Evolutionary conservation across 257 asterid genomes (phyloP).

Genomic region (Ligustrum vulgare): DNA sequence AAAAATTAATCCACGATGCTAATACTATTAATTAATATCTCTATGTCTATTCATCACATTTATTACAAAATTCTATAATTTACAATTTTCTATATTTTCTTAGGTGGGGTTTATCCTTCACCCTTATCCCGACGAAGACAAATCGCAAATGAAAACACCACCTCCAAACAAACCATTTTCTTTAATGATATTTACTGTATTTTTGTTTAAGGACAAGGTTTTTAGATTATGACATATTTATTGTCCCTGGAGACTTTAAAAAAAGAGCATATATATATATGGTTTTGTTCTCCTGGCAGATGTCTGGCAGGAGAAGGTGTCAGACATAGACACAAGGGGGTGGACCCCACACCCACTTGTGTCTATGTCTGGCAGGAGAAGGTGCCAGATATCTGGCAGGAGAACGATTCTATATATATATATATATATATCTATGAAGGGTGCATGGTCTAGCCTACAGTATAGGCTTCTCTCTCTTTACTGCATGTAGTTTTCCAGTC

Average conservation of each 20-base stretch:
- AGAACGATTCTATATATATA: too few species aligned
- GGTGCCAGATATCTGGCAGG: too few species aligned
- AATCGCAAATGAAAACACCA: neutral
- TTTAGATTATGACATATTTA: slow-evolving; percentile 38
- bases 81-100: neutral
- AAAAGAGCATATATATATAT: slow-evolving; percentile 39
- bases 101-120: neutral
- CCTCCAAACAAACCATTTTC: neutral
- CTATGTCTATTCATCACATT: neutral
- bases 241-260: slow-evolving; percentile 35
- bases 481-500: slow-evolving; percentile 20
- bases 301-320: too few species aligned
- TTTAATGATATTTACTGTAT: slow-evolving; percentile 10
- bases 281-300: too few species aligned
- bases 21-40: too few species aligned
- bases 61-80: neutral
- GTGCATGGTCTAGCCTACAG: slow-evolving; percentile 33
- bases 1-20: too few species aligned
- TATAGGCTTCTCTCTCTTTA: slow-evolving; percentile 7
- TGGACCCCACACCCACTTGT: too few species aligned
- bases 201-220: slow-evolving; percentile 35
- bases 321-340: too few species aligned
- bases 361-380: too few species aligned
- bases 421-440: slow-evolving; percentile 25
- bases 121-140: neutral